Conservation (phyloP, 192 early-diverging fungal species). For the Linnemannia schmuckeri region DNA sequence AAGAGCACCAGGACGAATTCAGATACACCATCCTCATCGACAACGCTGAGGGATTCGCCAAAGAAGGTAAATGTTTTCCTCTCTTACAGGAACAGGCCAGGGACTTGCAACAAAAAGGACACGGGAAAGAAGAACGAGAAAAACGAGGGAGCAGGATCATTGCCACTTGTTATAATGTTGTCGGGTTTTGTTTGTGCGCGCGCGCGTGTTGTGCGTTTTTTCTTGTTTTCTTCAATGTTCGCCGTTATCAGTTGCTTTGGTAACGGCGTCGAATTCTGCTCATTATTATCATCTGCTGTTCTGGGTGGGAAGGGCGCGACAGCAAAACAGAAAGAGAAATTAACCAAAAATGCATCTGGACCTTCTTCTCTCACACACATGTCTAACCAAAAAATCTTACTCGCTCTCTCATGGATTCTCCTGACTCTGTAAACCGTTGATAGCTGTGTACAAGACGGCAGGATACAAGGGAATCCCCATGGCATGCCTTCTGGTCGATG, state of each 20-base stretch:
- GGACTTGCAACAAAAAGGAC: background rate
- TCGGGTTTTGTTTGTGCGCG: too few species aligned
- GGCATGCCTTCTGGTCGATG: constrained; percentile 33
- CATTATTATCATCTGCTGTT: too few species aligned
- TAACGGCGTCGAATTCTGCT: too few species aligned
- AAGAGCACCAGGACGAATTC: constrained; percentile 38
- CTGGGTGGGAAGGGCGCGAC: background rate
- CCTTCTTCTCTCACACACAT: background rate
- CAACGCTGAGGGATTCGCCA: constrained; percentile 48
- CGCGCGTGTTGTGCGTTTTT: too few species aligned
- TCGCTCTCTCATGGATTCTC: too few species aligned
- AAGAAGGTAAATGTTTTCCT: constrained; percentile 25
- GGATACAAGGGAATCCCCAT: constrained; percentile 51
- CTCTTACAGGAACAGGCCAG: background rate
- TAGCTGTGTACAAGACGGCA: constrained; percentile 45
- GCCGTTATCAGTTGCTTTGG: too few species aligned
- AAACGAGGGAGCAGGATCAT: background rate
- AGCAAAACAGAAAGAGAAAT: background rate
- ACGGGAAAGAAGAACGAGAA: background rate
- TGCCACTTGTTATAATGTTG: too few species aligned
- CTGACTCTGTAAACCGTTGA: background rate
- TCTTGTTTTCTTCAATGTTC: too few species aligned
- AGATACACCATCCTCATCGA: constrained; percentile 48
- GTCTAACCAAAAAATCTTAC: background rate
- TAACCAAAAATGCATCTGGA: background rate